Evolutionary conservation across 345 rosid species (phyloP), one percentile per base, ranked within the genome.

Genomic region (Moricandia arvensis): DNA sequence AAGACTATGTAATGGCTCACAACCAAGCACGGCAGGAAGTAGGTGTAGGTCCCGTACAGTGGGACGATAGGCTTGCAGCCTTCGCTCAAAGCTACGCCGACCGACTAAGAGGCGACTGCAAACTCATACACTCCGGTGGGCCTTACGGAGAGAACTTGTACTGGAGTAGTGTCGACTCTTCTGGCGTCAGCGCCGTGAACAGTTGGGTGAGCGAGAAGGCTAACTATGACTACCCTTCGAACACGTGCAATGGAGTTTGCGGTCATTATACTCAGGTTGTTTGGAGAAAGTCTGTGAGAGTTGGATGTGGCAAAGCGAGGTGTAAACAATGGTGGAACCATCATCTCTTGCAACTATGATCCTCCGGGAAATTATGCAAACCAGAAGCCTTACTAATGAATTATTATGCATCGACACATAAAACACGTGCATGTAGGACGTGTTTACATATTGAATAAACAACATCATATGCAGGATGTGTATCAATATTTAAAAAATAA

Each of bases 131-230:
- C 72, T 71, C 80, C 2, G 0, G 33, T 59, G 76, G 76, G 4
- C 68, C 18, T 35, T 77, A 77, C 35, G 80, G 80, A 0, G 80
- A 77, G 63, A 77, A 77, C 76, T 47, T 77, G 35, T 68, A 76
- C 17, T 0, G 0, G 68, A 0, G 68, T 49, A 26, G 11, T 34
- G 18, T 16, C 5, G 80, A 71, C 34, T 15, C 71, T 1, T 47
- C 76, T 27, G 76, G 63, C 13, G 7, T 27, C 55, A 0, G 11
- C 0, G 80, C 80, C 13, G 80, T 76, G 69, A 76, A 55, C 6
- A 0, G 63, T 37, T 76, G 80, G 80, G 80, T 76, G 11, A 1
- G 15, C 4, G 75, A 76, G 66, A 76, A 33, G 61, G 43, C 71
- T 63, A 33, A 43, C 71, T 76, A 76, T 65, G 11, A 76, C 75